A percentile compares a stretch with the other conserved stretches of the same genome.
Conservation (phyloP, 2,329 filamentous ascomycete genomes). For the Rugonectria rugulosa region DNA sequence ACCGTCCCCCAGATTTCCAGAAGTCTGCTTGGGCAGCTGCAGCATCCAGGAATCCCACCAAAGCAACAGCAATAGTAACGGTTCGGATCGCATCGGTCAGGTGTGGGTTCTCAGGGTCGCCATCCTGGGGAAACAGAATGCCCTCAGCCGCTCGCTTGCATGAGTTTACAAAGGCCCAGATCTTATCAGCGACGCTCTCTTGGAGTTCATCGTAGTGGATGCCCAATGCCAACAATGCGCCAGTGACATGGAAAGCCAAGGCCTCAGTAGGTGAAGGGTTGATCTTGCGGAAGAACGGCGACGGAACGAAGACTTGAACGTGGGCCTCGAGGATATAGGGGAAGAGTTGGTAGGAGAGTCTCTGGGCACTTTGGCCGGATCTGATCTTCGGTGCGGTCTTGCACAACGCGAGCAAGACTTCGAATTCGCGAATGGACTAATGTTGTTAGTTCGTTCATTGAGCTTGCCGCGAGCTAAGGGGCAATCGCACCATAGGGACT, state of each 20-base stretch:
- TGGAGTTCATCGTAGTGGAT: conserved; percentile 74
- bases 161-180: conserved; percentile 76
- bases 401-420: conserved; percentile 89
- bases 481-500: conserved; percentile 65
- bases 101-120: conserved; percentile 64
- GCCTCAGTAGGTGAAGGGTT: conserved; percentile 90
- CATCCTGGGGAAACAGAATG: conserved; percentile 60
- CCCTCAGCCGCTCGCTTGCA: conserved; percentile 69
- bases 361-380: conserved; percentile 75
- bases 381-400: conserved; percentile 83
- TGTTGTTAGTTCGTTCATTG: conserved; percentile 28
- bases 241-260: conserved; percentile 79
- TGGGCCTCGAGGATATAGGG: conserved; percentile 89
- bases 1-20: conserved; percentile 78
- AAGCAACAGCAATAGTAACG: conserved; percentile 79
- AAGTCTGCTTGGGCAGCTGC: conserved; percentile 80
- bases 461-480: background rate
- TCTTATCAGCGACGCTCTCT: conserved; percentile 68
- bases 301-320: conserved; percentile 77
- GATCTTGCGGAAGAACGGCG: conserved; percentile 82
- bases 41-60: conserved; percentile 91
- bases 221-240: conserved; percentile 82
- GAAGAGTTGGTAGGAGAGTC: conserved; percentile 78
- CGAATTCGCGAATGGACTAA: conserved; percentile 87
- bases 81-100: conserved; percentile 73